A percentile compares a stretch with the other conserved stretches of the same genome.
Evolutionary conservation across 192 early-diverging fungal genomes (phyloP).

Genomic region (Entomortierella parvispora): DNA sequence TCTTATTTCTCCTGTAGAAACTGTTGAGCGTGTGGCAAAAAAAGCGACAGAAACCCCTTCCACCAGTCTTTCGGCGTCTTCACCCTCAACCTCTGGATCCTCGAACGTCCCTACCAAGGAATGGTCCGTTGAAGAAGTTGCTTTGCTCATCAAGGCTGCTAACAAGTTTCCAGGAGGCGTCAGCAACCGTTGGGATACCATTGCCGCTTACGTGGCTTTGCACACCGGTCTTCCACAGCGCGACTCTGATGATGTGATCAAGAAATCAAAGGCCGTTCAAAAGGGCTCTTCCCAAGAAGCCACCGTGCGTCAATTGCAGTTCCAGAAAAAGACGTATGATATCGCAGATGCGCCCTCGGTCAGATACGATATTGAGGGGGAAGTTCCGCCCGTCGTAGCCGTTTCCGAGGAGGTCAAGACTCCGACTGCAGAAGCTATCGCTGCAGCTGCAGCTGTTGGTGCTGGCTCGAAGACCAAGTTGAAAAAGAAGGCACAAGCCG

Average conservation of each 20-base stretch:
- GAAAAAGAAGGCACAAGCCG: background rate
- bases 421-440: too few relatives aligned
- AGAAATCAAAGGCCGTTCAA: constrained; percentile 74
- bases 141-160: constrained; percentile 79
- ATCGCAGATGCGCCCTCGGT: constrained; percentile 58
- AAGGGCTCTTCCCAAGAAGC: constrained; percentile 56
- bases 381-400: constrained; percentile 13
- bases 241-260: constrained; percentile 75
- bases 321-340: constrained; percentile 41
- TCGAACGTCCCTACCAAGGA: constrained; percentile 30
- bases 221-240: constrained; percentile 72
- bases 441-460: background rate
- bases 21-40: constrained; percentile 1
- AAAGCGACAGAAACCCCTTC: background rate
- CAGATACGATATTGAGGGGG: constrained; percentile 56
- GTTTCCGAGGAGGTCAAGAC: background rate
- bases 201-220: constrained; percentile 79
- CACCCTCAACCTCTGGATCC: background rate
- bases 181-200: constrained; percentile 78
- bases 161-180: constrained; percentile 87
- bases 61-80: background rate
- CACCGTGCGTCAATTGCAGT: constrained; percentile 26
- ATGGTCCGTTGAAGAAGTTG: constrained; percentile 80
- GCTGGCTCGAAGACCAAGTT: too few relatives aligned
- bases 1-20: constrained; percentile 11